Base-by-base conservation (phyloP, 2,329 filamentous ascomycete genomes). In the Pleurostoma richardsiae region DNA sequence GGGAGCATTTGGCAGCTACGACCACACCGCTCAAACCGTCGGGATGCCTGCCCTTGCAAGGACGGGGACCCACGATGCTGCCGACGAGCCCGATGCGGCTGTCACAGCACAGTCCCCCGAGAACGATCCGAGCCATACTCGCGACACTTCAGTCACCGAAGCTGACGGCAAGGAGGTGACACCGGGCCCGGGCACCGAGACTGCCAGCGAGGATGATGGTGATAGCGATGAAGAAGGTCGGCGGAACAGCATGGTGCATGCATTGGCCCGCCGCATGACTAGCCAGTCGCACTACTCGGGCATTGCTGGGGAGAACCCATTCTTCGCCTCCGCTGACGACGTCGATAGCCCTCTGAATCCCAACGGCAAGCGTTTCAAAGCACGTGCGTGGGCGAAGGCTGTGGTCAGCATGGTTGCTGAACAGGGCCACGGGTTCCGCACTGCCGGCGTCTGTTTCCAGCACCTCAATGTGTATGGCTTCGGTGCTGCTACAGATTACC, bases 391-490 rank as follows among this genome's bases (percentile, higher is more conserved):
- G 83, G 77, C 79, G 49, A 82, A 77, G 66, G 70, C 79, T 31
- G 61, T 85, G 7, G 75, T 82, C 30, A 70, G 72, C 50, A 64
- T 79, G 50, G 69, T 73, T 41, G 69, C 71, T 30, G 70, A 66
- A 50, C 74, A 77, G 48, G 82, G 79, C 44, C 69, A 72, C 52
- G 60, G 66, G 10, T 81, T 81, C 61, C 77, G 83, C 56, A 79
- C 77, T 10, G 75, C 80, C 1, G 85, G 85, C 41, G 72, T 89
- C 40, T 73, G 76, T 43, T 88, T 85, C 67, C 77, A 80, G 62
- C 76, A 87, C 58, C 69, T 89, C 47, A 86, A 79, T 50, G 82
- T 87, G 4, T 80, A 82, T 58, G 84, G 85, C 39, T 88, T 76
- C 55, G 84, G 84, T 40, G 77, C 76, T 39, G 71, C 79, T 1